phyloP scores from a whole-genome alignment of 1,284 basidiomycete species.

The Pseudozyma sp. region DNA sequence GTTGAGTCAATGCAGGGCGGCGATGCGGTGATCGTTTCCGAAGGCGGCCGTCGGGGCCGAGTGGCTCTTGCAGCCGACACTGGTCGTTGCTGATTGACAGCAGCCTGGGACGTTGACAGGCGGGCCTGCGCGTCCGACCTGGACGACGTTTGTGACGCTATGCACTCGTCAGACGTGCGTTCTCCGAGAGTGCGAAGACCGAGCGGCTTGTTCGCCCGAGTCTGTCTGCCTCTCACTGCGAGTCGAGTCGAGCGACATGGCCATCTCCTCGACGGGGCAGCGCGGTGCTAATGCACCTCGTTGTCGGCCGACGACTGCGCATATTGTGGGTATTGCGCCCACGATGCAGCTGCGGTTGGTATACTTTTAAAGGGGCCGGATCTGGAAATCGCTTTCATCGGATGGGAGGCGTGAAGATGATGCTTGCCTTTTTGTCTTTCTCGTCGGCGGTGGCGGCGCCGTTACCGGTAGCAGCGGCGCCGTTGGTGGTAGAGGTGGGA shows the following conservation, averaged over 20 bases:
- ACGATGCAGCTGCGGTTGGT: neutral
- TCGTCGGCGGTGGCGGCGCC: constrained; percentile 57
- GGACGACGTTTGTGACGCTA: too few species aligned
- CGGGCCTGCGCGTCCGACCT: too few species aligned
- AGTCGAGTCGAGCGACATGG: neutral
- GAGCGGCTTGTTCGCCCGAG: constrained; percentile 6
- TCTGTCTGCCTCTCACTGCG: neutral
- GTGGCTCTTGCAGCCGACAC: too few species aligned
- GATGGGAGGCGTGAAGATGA: constrained; percentile 17
- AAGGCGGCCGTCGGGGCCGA: too few species aligned
- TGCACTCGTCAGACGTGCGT: neutral
- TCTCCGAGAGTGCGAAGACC: neutral
- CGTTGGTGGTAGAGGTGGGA: constrained; percentile 56
- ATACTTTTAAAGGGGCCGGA: constrained; percentile 15
- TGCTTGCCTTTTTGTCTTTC: constrained; percentile 67
- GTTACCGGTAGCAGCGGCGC: constrained; percentile 53
- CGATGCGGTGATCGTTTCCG: neutral
- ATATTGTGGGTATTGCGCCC: neutral
- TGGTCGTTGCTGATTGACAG: too few species aligned
- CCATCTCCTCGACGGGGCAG: neutral
- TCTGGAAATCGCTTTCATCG: constrained; percentile 3
- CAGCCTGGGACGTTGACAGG: too few species aligned
- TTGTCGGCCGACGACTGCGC: neutral
- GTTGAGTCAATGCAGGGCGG: neutral
- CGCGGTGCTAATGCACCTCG: neutral